Conservation (phyloP, 345 rosid species). For the Salix exigua region DNA sequence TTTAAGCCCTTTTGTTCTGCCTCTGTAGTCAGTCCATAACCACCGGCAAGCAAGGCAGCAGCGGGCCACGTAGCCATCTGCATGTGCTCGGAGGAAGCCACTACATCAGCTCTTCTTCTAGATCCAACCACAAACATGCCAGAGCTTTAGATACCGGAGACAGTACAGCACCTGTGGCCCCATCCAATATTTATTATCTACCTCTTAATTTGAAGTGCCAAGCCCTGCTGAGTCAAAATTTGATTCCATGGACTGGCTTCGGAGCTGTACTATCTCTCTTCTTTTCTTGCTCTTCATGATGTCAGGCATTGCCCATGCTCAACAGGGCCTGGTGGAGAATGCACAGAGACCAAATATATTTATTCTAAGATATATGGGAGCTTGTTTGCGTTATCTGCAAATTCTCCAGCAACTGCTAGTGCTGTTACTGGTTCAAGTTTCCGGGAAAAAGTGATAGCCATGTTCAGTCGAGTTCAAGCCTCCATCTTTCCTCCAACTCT, state of each 20-base stretch:
- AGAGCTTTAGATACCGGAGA: not conserved
- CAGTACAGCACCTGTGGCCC: not conserved
- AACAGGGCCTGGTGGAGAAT: not conserved
- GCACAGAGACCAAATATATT: not conserved
- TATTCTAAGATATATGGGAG: not conserved
- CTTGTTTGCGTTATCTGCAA: not conserved
- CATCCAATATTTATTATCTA: no score
- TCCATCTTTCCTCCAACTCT: slow-evolving; percentile 8
- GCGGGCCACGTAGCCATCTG: not conserved
- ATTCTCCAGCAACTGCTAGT: not conserved
- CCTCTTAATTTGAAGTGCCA: no score
- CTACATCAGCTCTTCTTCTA: not conserved
- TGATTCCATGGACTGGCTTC: no score
- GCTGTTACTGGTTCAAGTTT: not conserved
- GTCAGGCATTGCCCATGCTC: not conserved
- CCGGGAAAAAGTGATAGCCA: not conserved
- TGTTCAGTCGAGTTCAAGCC: not conserved
- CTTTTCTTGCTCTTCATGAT: not conserved
- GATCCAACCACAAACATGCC: no score
- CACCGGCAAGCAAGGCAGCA: not conserved
- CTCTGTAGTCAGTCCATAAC: not conserved
- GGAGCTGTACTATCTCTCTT: no score
- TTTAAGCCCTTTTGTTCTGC: no score
- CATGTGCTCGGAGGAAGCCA: not conserved
- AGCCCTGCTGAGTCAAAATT: no score